A percentile compares a stretch with the other conserved stretches of the same genome.
These are phyloP conservation scores for Orbilia brochopaga DNA, from an alignment of 2,329 filamentous ascomycete genomes.

Conservation along the genomic window DNA sequence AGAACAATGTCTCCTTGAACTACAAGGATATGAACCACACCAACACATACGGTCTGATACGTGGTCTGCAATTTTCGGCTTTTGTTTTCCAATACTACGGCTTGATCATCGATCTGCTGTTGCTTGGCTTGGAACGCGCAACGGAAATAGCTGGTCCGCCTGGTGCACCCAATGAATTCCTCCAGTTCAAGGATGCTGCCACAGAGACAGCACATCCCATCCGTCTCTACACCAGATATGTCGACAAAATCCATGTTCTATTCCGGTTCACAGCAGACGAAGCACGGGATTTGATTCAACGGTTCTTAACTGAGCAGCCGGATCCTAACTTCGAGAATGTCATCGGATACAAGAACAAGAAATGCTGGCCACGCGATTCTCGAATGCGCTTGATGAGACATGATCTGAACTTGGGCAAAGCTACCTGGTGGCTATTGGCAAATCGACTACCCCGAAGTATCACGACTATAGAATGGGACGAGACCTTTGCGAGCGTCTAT, in stretches of 20 bases:
- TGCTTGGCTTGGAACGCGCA: slow-evolving; percentile 92
- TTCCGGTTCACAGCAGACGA: slow-evolving; percentile 92
- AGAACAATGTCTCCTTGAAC: slow-evolving; percentile 98
- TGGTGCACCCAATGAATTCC: slow-evolving; percentile 92
- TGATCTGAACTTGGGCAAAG: slow-evolving; percentile 94
- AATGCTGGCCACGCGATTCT: slow-evolving; percentile 97
- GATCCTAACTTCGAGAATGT: slow-evolving; percentile 99
- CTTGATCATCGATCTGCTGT: slow-evolving; percentile 86
- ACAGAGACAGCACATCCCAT: slow-evolving; percentile 94
- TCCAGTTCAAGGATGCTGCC: slow-evolving; percentile 92
- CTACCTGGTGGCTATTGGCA: slow-evolving; percentile 99
- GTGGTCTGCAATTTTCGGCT: slow-evolving; percentile 94
- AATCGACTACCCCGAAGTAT: slow-evolving; percentile 92
- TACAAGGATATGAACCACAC: slow-evolving; percentile 99
- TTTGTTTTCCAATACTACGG: slow-evolving; percentile 99
- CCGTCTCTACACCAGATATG: slow-evolving; percentile 94
- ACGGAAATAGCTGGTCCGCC: slow-evolving; percentile 96
- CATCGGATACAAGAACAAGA: slow-evolving; percentile 98
- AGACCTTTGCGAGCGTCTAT: slow-evolving; percentile 97
- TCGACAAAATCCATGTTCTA: slow-evolving; percentile 99
- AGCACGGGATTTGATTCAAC: slow-evolving; percentile 92
- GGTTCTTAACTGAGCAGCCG: slow-evolving; percentile 96
- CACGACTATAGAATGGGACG: slow-evolving; percentile 98
- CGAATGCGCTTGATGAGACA: slow-evolving; percentile 98
- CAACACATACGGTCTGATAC: slow-evolving; percentile 98